Evolutionary conservation across 2,329 filamentous ascomycete species (phyloP).

Genomic region (Clonostachys byssicola): DNA sequence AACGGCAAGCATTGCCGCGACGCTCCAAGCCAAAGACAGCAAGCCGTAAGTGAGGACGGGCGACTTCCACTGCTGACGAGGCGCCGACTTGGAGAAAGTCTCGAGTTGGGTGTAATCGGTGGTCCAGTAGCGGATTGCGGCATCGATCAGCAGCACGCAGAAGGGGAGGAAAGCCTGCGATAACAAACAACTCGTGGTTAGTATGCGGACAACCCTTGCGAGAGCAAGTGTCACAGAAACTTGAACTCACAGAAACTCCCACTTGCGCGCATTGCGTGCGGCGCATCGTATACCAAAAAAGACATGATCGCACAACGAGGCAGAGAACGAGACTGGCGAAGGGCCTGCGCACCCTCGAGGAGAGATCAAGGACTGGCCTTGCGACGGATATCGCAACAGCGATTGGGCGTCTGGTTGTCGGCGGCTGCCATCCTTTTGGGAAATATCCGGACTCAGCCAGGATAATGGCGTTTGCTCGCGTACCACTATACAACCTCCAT

Average conservation of each 20-base stretch:
- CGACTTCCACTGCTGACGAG: background rate
- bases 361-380: background rate
- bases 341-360: background rate
- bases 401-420: no score
- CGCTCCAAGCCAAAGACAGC: constrained; percentile 4
- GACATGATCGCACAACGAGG: background rate
- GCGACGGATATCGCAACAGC: background rate
- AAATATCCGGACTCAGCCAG: background rate
- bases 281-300: constrained; percentile 1
- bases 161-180: constrained; percentile 21
- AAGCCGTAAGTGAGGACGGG: constrained; percentile 1
- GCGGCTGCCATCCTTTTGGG: background rate
- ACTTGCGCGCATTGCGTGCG: background rate
- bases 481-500: background rate
- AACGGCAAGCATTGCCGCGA: background rate
- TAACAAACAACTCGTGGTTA: background rate
- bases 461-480: background rate
- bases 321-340: background rate
- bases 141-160: background rate
- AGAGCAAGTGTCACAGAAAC: background rate
- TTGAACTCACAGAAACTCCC: background rate
- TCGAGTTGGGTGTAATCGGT: background rate
- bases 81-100: background rate
- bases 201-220: background rate
- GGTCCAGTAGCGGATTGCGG: constrained; percentile 5